Base-by-base conservation (phyloP, 1,284 basidiomycete genomes). In the Rhodotorula mucilaginosa region DNA sequence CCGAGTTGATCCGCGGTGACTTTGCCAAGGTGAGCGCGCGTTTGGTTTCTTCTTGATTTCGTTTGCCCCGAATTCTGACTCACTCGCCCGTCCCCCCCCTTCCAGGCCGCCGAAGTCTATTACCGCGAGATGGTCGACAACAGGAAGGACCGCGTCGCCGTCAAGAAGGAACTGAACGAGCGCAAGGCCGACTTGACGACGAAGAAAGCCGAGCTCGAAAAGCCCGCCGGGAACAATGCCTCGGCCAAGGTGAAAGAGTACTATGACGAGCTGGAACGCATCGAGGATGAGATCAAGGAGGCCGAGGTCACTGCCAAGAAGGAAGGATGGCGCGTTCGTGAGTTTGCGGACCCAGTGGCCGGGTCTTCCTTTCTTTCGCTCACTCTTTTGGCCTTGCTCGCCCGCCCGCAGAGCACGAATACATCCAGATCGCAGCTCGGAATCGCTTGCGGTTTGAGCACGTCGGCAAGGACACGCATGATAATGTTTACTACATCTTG, bases 211-310 rank as follows among this genome's bases (percentile, higher is more conserved):
- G 51, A 51, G 61, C 68, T 61, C 34, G 64, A 52, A n/a, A 61
- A 62, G 57, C 68, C 68, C 31, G 29, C 63, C 3, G 64, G 64
- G 19, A 70, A 65, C 56, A 52, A 23, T 12, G 21, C 56, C 39
- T 61, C 59, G n/a, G 16, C 21, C 52, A 65, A 59, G 48, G 68
- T 65, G 21, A 65, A 70, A 61, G 67, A 68, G 57, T 70, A 64
- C 60, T 26, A 63, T 16, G 64, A 66, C 2, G 68, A 54, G 48
- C 19, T 48, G 16, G 60, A 57, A 10, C 54, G 29, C 29, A 29
- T 66, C 47, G 63, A 65, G 0, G 60, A 58, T 16, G 56, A 66
- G 60, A 59, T 66, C 31, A 59, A 70, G 56, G 46, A 66, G 29
- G 59, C 60, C 44, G 56, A 52, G 29, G 31, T 47, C 4, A 13